Percentiles rank a stretch among this genome's conserved stretches.
phyloP scores from a whole-genome alignment of 345 rosid genomes.

The Brassica rapa region DNA sequence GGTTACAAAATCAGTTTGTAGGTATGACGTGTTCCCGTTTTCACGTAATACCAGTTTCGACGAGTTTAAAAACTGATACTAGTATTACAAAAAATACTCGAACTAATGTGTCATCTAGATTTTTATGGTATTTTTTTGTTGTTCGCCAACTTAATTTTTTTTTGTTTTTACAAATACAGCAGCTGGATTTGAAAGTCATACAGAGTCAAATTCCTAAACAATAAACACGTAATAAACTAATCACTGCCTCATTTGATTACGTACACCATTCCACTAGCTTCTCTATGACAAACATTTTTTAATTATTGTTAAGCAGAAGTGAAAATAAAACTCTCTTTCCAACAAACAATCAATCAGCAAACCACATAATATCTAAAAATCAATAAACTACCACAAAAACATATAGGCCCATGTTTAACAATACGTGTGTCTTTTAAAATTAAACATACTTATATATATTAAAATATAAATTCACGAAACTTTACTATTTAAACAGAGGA shows the following conservation, averaged over 20 bases:
- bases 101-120: neutral
- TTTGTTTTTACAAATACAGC: neutral
- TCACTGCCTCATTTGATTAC: slow-evolving; percentile 3
- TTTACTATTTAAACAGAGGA: slow-evolving; percentile 21
- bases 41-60: too few species aligned
- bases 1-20: too few species aligned
- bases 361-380: slow-evolving; percentile 27
- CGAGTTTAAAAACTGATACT: neutral
- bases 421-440: slow-evolving; percentile 13
- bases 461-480: neutral
- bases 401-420: neutral
- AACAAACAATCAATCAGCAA: neutral
- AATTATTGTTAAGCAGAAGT: neutral
- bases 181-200: neutral
- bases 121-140: neutral
- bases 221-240: neutral
- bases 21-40: too few species aligned
- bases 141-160: neutral
- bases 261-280: neutral
- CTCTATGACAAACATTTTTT: neutral
- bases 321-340: neutral
- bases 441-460: neutral
- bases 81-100: neutral
- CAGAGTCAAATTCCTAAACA: neutral
- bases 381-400: neutral